Evolutionary conservation across 768 basidiomycete species (phyloP).

Genomic region (Strobilomyces confusus): DNA sequence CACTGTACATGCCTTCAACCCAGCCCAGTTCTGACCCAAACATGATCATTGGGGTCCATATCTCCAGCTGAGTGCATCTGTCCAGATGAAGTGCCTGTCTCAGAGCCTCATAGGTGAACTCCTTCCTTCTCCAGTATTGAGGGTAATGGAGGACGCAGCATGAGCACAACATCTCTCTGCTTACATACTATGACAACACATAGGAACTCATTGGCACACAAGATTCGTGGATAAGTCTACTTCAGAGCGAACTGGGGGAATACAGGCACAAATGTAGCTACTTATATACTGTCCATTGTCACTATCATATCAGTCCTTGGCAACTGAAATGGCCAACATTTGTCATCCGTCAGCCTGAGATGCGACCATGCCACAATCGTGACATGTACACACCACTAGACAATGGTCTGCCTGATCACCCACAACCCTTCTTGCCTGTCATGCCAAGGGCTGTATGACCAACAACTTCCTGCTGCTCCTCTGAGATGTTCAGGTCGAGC

Average conservation of each 20-base stretch:
- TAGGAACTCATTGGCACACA: no score
- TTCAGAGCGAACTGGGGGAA: no score
- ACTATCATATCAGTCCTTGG: no score
- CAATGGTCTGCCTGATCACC: slow-evolving; percentile 90
- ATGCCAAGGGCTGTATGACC: slow-evolving; percentile 85
- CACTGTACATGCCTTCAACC: slow-evolving; percentile 19
- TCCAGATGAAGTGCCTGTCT: slow-evolving; percentile 78
- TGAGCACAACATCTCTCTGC: no score
- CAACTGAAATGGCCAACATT: no score
- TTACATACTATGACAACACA: no score
- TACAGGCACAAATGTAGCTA: no score
- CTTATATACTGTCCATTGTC: no score
- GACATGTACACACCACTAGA: no score
- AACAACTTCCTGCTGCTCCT: slow-evolving; percentile 93
- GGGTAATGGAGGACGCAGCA: slow-evolving; percentile 80
- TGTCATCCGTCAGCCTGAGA: no score
- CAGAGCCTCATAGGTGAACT: slow-evolving; percentile 71
- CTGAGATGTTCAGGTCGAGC: slow-evolving; percentile 73
- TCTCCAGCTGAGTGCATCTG: slow-evolving; percentile 67
- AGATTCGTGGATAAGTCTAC: no score
- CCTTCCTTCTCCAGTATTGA: slow-evolving; percentile 87
- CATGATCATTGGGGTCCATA: slow-evolving; percentile 58
- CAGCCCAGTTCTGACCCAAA: slow-evolving; percentile 34
- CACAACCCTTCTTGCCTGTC: slow-evolving; percentile 95
- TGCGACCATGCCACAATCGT: no score